phyloP scores from a whole-genome alignment of 805 yeast species.

The Cyberlindnera meyerae region DNA sequence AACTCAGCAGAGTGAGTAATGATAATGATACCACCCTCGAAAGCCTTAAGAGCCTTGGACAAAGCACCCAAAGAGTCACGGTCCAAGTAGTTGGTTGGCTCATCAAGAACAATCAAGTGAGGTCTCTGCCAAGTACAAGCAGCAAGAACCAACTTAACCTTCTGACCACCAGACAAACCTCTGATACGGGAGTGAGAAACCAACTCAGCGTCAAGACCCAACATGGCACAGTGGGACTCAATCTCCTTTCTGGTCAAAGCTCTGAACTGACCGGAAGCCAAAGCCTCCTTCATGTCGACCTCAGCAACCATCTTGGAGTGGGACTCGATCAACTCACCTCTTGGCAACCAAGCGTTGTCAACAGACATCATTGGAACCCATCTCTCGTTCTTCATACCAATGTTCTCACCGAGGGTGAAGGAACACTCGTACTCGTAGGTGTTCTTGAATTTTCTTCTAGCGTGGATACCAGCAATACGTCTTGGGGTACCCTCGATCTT shows the following conservation, averaged over 20 bases:
- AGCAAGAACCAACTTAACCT: slow-evolving; percentile 98
- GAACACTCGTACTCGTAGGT: slow-evolving; percentile 99
- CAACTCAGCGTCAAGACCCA: slow-evolving; percentile 98
- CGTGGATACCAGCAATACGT: slow-evolving; percentile 89
- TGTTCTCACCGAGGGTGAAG: slow-evolving; percentile 95
- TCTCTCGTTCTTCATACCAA: slow-evolving; percentile 98
- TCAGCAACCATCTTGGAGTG: slow-evolving; percentile 99
- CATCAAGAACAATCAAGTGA: slow-evolving; percentile 98
- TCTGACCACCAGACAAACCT: slow-evolving; percentile 99
- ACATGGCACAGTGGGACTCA: slow-evolving; percentile 96
- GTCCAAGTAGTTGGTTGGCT: slow-evolving; percentile 99
- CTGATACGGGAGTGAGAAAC: slow-evolving; percentile 99
- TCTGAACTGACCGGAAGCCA: slow-evolving; percentile 99
- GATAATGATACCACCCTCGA: slow-evolving; percentile 99
- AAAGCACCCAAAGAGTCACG: slow-evolving; percentile 99
- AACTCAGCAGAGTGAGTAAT: slow-evolving; percentile 99
- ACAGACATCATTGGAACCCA: slow-evolving; percentile 99
- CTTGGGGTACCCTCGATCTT: slow-evolving; percentile 98
- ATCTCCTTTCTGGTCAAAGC: slow-evolving; percentile 99
- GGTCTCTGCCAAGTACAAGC: slow-evolving; percentile 99
- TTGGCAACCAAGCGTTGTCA: slow-evolving; percentile 99
- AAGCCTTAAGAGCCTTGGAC: slow-evolving; percentile 96
- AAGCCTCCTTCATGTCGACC: slow-evolving; percentile 99
- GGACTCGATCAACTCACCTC: slow-evolving; percentile 96
- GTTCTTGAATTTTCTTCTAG: slow-evolving; percentile 99